A percentile compares a stretch with the other conserved stretches of the same genome.
Evolutionary conservation across 139 green algal genomes (phyloP).

Genomic region (Chlorella vulgaris): DNA sequence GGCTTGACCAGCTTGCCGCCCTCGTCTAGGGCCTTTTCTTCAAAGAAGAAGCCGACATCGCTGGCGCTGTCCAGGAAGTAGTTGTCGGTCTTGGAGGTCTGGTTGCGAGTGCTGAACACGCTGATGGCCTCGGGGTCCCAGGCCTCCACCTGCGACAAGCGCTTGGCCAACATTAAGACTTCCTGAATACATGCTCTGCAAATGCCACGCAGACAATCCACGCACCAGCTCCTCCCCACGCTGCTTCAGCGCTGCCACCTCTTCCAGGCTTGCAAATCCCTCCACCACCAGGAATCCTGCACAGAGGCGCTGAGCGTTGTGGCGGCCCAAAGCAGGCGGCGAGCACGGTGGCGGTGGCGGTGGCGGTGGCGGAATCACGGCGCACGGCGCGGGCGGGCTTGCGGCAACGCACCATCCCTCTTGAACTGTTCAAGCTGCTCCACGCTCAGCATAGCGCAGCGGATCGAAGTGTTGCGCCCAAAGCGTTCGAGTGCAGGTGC

Average conservation of each 20-base stretch:
- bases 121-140: conserved; percentile 44
- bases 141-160: conserved; percentile 20
- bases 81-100: conserved; percentile 61
- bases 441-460: conserved; percentile 14
- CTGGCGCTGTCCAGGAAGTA: conserved; percentile 81
- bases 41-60: conserved; percentile 75
- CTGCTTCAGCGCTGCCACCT: conserved; percentile 47
- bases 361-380: too few relatives aligned
- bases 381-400: too few relatives aligned
- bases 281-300: conserved; percentile 67
- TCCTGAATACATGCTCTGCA: too few relatives aligned
- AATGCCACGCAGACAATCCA: background rate
- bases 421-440: conserved; percentile 42
- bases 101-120: conserved; percentile 67
- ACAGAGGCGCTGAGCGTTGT: too few relatives aligned
- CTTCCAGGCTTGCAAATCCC: conserved; percentile 55
- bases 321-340: too few relatives aligned
- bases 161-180: too few relatives aligned
- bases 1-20: conserved; percentile 53
- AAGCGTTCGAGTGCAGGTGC: background rate
- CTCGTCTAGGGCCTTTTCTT: conserved; percentile 86
- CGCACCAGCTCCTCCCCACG: conserved; percentile 56
- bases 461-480: background rate
- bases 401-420: background rate
- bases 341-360: too few relatives aligned